phyloP scores from a whole-genome alignment of 495 filamentous ascomycete species.

The Clavariopsis aquatica region DNA sequence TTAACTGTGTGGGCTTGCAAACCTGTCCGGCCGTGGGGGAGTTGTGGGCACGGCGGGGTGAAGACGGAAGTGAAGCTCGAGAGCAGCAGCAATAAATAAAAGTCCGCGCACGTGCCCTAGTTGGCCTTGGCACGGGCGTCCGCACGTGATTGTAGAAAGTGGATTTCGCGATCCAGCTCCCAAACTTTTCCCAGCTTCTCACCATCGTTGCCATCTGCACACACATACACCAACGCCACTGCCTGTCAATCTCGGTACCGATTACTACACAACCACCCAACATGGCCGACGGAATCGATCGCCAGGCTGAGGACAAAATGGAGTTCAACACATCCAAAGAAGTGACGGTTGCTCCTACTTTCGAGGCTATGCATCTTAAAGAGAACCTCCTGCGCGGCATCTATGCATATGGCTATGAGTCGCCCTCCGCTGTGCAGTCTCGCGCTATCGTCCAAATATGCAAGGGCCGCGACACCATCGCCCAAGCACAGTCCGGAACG shows the following conservation, averaged over 20 bases:
- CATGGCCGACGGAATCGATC: constrained; percentile 96
- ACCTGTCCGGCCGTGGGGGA: background rate
- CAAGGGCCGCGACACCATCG: constrained; percentile 97
- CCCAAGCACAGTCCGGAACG: constrained; percentile 98
- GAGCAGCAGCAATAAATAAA: background rate
- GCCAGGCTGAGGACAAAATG: constrained; percentile 90
- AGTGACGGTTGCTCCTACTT: constrained; percentile 80
- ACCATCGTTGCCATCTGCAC: too few species aligned
- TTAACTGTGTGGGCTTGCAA: background rate
- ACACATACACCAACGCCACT: too few species aligned
- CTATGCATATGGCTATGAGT: constrained; percentile 98
- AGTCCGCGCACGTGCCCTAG: background rate
- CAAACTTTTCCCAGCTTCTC: background rate
- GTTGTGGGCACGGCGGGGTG: background rate
- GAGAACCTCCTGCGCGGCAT: constrained; percentile 95
- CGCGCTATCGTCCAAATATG: constrained; percentile 98
- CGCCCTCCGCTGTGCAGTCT: constrained; percentile 93
- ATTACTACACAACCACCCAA: background rate
- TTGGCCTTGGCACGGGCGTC: background rate
- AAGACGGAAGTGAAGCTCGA: background rate
- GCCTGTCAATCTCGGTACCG: too few species aligned
- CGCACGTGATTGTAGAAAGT: background rate
- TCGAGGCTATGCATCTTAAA: constrained; percentile 83
- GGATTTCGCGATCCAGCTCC: background rate
- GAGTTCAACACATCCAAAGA: constrained; percentile 98